These are phyloP conservation scores for Crithidia acanthocephali DNA, from an alignment of 208 protist genomes.

Conservation along the genomic window DNA sequence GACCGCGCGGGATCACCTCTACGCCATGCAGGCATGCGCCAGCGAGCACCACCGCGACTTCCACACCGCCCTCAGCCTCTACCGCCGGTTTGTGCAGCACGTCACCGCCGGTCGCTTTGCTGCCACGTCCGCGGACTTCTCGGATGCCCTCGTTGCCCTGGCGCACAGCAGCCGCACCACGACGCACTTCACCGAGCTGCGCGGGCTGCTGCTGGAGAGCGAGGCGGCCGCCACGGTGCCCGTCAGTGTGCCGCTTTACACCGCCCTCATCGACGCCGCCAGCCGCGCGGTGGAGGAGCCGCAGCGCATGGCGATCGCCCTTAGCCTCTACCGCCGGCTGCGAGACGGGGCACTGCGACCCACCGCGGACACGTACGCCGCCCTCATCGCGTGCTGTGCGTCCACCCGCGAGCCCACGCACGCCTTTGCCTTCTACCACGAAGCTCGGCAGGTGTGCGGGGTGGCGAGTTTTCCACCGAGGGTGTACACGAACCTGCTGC, in stretches of 20 bases:
- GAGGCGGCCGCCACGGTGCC: conserved; percentile 57
- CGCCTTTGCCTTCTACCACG: conserved; percentile 88
- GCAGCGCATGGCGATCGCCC: conserved; percentile 65
- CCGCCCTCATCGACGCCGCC: conserved; percentile 71
- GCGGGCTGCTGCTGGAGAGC: conserved; percentile 55
- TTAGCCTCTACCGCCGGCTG: conserved; percentile 83
- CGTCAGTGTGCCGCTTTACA: conserved; percentile 81
- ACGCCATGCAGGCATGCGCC: conserved; percentile 71
- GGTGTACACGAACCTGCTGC: conserved; percentile 82
- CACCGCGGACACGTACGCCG: conserved; percentile 71
- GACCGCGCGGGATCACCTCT: conserved; percentile 66
- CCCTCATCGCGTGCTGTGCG: conserved; percentile 79
- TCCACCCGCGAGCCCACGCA: conserved; percentile 69
- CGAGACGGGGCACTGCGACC: conserved; percentile 59
- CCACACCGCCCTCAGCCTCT: conserved; percentile 65
- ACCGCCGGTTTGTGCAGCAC: conserved; percentile 70
- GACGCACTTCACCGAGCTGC: conserved; percentile 65
- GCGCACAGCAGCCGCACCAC: conserved; percentile 50
- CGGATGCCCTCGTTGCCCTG: conserved; percentile 55
- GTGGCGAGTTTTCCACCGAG: conserved; percentile 46
- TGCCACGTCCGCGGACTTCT: conserved; percentile 38
- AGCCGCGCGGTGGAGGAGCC: conserved; percentile 60
- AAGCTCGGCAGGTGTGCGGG: conserved; percentile 63
- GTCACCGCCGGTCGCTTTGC: conserved; percentile 44
- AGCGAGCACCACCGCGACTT: conserved; percentile 52